These are phyloP conservation scores for Neofusicoccum ribis DNA, from an alignment of 2,329 filamentous ascomycete genomes.

Conservation along the genomic window DNA sequence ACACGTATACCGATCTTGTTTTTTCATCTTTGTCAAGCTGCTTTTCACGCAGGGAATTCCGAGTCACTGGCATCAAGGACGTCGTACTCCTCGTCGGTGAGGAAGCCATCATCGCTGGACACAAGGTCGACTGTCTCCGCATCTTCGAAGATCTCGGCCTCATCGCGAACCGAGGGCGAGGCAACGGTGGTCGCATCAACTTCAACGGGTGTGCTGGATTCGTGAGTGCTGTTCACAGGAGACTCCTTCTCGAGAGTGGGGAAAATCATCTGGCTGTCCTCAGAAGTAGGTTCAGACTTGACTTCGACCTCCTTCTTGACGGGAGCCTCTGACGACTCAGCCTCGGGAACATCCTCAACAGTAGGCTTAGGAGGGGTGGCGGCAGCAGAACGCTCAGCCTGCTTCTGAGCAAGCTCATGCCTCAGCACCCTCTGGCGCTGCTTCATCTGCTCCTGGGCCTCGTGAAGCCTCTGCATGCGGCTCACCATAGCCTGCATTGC, in stretches of 20 bases:
- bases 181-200: conserved; percentile 32
- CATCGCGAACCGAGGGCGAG: conserved; percentile 47
- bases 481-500: conserved; percentile 28
- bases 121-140: conserved; percentile 57
- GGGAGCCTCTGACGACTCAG: background rate
- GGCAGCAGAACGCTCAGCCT: conserved; percentile 1
- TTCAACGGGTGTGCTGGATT: conserved; percentile 22
- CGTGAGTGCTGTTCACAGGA: conserved; percentile 74
- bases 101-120: conserved; percentile 69
- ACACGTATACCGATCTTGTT: background rate
- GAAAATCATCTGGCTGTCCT: conserved; percentile 83
- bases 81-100: conserved; percentile 98
- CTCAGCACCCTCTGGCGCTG: conserved; percentile 16
- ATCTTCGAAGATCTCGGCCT: conserved; percentile 58
- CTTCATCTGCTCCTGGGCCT: conserved; percentile 18
- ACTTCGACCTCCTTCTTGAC: conserved; percentile 11
- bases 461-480: conserved; percentile 32
- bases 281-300: conserved; percentile 24
- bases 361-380: conserved; percentile 13
- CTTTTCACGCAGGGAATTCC: conserved; percentile 13
- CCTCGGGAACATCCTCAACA: conserved; percentile 17
- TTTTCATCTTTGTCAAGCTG: background rate
- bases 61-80: conserved; percentile 90
- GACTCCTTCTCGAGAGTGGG: conserved; percentile 95
- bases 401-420: conserved; percentile 10